These are phyloP conservation scores for Sporothrix variecibatus DNA, from an alignment of 2,329 filamentous ascomycete species.

Conservation along the genomic window DNA sequence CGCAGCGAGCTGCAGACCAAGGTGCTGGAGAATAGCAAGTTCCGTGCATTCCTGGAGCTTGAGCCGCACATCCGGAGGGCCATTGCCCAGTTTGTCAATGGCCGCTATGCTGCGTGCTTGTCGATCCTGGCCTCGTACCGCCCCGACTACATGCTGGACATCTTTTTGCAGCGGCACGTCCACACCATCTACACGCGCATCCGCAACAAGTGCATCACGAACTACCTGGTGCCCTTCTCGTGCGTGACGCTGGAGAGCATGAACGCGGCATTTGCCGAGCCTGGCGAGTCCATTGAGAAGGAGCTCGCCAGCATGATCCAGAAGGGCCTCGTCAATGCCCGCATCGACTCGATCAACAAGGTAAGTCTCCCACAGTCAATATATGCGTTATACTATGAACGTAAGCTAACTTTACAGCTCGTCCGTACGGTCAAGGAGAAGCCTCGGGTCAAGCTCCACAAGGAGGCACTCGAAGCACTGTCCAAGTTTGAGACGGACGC, in stretches of 20 bases:
- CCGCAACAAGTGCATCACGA: conserved; percentile 86
- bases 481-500: conserved; percentile 73
- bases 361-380: conserved; percentile 42
- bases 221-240: conserved; percentile 90
- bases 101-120: conserved; percentile 84
- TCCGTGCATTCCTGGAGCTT: conserved; percentile 85
- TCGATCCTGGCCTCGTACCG: conserved; percentile 79
- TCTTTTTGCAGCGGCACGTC: conserved; percentile 79
- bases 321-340: conserved; percentile 68
- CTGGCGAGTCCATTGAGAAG: conserved; percentile 63
- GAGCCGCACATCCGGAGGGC: conserved; percentile 94
- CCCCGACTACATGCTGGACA: conserved; percentile 84
- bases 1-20: conserved; percentile 70
- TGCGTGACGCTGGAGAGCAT: conserved; percentile 80
- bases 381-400: background rate
- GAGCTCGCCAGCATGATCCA: conserved; percentile 82
- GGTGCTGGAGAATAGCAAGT: conserved; percentile 78
- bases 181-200: conserved; percentile 70
- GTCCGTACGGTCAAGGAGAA: conserved; percentile 72
- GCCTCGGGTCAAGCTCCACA: conserved; percentile 69
- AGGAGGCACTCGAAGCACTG: conserved; percentile 66
- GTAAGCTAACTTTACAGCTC: conserved; percentile 48
- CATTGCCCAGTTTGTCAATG: conserved; percentile 84
- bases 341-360: conserved; percentile 81
- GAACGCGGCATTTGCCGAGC: conserved; percentile 70